These are phyloP conservation scores for Capsella rubella DNA, from an alignment of 441 rosid species.

Conservation along the genomic window DNA sequence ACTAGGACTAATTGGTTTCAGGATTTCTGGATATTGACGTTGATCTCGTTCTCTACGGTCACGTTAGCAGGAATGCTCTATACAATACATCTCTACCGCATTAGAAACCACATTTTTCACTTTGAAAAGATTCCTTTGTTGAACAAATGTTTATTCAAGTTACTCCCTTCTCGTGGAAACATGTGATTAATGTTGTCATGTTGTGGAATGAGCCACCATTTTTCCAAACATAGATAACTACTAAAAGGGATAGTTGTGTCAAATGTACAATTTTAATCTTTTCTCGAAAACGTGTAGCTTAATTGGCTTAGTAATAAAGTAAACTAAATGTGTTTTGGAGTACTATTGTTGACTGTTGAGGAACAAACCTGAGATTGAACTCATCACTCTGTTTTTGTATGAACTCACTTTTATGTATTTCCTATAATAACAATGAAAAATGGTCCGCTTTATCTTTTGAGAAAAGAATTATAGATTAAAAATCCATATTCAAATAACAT, in stretches of 20 bases:
- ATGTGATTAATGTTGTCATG: background rate
- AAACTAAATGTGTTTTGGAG: no score
- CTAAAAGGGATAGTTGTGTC: background rate
- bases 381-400: background rate
- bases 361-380: background rate
- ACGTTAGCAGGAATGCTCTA: constrained; percentile 69
- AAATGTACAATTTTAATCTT: background rate
- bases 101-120: constrained; percentile 71
- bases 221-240: background rate
- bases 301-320: no score
- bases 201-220: background rate
- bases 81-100: constrained; percentile 52
- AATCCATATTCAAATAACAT: background rate
- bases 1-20: constrained; percentile 19
- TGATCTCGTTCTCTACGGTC: constrained; percentile 58
- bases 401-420: background rate
- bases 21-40: constrained; percentile 85
- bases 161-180: constrained; percentile 26
- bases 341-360: no score
- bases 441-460: background rate
- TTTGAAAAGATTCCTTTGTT: constrained; percentile 53
- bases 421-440: no score
- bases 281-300: no score
- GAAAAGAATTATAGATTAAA: background rate
- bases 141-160: constrained; percentile 31